Evolutionary conservation across 2,329 filamentous ascomycete species (phyloP), one percentile per base, ranked within the genome.

Genomic region (Sarocladium brachiariae): DNA sequence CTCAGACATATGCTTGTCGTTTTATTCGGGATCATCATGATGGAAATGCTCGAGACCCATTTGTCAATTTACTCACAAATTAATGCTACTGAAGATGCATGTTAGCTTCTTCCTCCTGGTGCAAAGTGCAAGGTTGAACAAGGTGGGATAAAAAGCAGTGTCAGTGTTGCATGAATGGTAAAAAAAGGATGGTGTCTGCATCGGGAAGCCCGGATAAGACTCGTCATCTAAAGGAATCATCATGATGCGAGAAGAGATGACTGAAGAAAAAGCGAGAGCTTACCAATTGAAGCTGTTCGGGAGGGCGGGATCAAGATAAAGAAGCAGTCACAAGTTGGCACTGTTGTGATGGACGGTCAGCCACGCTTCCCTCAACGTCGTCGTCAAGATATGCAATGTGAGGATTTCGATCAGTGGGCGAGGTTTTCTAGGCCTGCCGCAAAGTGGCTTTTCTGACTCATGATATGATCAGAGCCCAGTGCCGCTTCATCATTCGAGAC

Each of bases 361-460:
- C 46, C 35, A 31, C 27, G 33, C 49, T 23, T 35, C 35, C 21
- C 23, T 45, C 24, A 39, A 25, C n/a, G 4, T 25, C n/a, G 14
- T 45, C 39, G 27, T 13, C 19, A 25, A 30, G 10, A 30, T 45
- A 9, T 23, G 39, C 25, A 13, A 18, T 25, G 39, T 30, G 39
- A n/a, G n/a, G 11, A 4, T 45, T 23, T 16, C 54, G 61, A 72
- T 95, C 90, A 95, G 90, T 92, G 87, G 90, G 88, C 89, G 83
- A 95, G 90, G 91, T 95, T 96, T 96, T 95, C 89, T 95, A 96
- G 89, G 90, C 90, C 89, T 95, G 89, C 88, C 89, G 72, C 89
- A 88, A 87, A 80, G 72, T 88, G 89, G 89, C 81, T 86, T 81
- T 83, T 90, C 87, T 57, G 65, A 76, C 90, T 89, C 89, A 83